Conservation (phyloP, 2,329 filamentous ascomycete genomes). For the Xylaria sp. region DNA sequence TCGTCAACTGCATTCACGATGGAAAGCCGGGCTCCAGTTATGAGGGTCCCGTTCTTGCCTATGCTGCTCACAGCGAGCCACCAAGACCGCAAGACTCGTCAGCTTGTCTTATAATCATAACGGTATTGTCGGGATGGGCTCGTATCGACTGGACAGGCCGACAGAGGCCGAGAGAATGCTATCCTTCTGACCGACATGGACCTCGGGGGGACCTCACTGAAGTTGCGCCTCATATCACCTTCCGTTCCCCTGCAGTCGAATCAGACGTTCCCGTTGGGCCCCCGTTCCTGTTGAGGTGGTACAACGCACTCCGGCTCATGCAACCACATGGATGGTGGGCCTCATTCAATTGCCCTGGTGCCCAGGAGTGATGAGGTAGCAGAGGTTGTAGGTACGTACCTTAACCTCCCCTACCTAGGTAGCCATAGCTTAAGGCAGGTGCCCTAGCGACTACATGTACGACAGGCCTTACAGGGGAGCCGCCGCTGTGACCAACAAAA, state of each 20-base stretch:
- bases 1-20: conserved; percentile 17
- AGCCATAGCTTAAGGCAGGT: too few relatives aligned
- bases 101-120: neutral
- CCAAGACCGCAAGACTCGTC: too few relatives aligned
- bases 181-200: conserved; percentile 20
- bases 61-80: conserved; percentile 1
- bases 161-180: neutral
- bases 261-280: conserved; percentile 19
- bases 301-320: conserved; percentile 26
- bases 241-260: conserved; percentile 18
- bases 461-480: conserved; percentile 25
- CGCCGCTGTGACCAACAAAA: conserved; percentile 25
- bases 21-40: conserved; percentile 13
- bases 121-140: conserved; percentile 2
- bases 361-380: too few relatives aligned
- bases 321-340: conserved; percentile 28
- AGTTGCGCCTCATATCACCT: conserved; percentile 26
- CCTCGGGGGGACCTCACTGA: conserved; percentile 16
- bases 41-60: conserved; percentile 3
- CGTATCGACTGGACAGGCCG: conserved; percentile 6
- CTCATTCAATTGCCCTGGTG: too few relatives aligned
- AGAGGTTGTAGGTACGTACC: too few relatives aligned
- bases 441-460: conserved; percentile 23
- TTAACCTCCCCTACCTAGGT: too few relatives aligned
- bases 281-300: conserved; percentile 25